Percentiles rank a stretch among this genome's conserved stretches.
Conservation (phyloP, 495 filamentous ascomycete genomes). For the Lepidopterella palustris region DNA sequence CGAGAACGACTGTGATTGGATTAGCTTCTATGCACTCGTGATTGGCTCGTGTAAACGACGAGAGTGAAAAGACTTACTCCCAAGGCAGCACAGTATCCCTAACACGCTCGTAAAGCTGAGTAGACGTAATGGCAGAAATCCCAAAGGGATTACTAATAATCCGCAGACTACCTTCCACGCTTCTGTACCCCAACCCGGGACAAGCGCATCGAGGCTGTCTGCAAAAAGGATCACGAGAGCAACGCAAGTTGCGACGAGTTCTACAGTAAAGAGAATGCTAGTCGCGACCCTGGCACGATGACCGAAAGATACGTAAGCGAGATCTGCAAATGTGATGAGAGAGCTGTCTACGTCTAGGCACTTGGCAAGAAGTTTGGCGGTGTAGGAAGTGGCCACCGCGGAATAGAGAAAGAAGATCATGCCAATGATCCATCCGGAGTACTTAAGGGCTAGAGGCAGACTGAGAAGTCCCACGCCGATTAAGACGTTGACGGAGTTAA, state of each 20-base stretch:
- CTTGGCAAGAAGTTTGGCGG: constrained; percentile 76
- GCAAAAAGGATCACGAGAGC: constrained; percentile 91
- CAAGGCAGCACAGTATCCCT: constrained; percentile 80
- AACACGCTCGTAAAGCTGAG: constrained; percentile 87
- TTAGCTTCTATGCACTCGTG: constrained; percentile 7
- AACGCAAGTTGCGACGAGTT: constrained; percentile 82
- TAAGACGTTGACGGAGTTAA: constrained; percentile 93
- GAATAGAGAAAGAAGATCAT: constrained; percentile 66
- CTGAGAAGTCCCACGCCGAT: constrained; percentile 87
- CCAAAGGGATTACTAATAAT: constrained; percentile 71
- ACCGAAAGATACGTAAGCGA: constrained; percentile 92
- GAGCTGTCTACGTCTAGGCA: constrained; percentile 82
- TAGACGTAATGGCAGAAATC: constrained; percentile 75
- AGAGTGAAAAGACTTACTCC: constrained; percentile 54
- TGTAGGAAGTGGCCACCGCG: constrained; percentile 74
- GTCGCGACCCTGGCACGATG: constrained; percentile 69
- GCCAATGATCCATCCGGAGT: constrained; percentile 86
- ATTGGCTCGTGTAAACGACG: constrained; percentile 3
- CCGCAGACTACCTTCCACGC: constrained; percentile 88
- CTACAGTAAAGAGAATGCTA: constrained; percentile 78
- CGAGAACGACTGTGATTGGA: constrained; percentile 57
- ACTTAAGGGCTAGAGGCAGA: constrained; percentile 81
- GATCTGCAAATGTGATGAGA: constrained; percentile 81
- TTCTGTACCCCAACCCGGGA: constrained; percentile 63
- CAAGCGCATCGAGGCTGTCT: constrained; percentile 73